phyloP scores from a whole-genome alignment of 1,139 yeast genomes.

The Candida labiduridarum region DNA sequence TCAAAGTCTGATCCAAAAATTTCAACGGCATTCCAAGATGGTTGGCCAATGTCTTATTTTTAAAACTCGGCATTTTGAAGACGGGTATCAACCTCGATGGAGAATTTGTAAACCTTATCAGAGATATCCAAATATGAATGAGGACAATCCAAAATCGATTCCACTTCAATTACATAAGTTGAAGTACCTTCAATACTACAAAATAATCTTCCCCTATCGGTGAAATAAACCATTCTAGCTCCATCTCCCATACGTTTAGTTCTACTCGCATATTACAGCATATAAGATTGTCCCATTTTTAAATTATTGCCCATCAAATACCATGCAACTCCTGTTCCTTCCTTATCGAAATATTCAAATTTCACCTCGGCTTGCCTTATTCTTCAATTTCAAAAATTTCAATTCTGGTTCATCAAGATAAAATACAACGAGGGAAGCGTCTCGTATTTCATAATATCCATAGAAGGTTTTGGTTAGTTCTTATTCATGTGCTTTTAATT shows the following conservation, averaged over 20 bases:
- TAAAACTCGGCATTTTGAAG: background rate
- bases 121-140: background rate
- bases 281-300: background rate
- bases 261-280: background rate
- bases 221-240: background rate
- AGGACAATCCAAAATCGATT: background rate
- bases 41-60: background rate
- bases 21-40: background rate
- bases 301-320: background rate
- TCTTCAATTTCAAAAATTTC: background rate
- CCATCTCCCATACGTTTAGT: background rate
- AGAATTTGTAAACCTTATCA: background rate
- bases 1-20: background rate
- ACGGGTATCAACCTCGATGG: background rate
- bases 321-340: background rate
- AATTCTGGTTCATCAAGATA: background rate
- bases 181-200: background rate
- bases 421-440: background rate
- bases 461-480: background rate
- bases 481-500: background rate
- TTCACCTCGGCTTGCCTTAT: background rate
- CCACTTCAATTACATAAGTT: background rate
- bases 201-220: background rate
- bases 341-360: background rate
- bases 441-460: background rate